Conservation (phyloP, 1,139 yeast genomes). For the Nakaseomyces glabratus region DNA sequence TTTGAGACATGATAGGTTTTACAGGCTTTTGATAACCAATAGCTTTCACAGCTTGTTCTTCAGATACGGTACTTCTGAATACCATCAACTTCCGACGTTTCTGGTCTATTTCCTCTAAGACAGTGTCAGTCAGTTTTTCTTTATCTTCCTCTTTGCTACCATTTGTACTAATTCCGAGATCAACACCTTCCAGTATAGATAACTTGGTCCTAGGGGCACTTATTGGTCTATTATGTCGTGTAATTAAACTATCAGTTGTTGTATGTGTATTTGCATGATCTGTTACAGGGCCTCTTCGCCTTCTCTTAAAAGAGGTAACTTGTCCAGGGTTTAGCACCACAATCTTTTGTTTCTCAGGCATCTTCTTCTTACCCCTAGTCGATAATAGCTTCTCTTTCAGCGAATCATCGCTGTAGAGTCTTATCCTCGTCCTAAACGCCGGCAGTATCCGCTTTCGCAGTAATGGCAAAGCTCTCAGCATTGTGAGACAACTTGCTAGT, state of each 20-base stretch:
- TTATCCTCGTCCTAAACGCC: too few species aligned
- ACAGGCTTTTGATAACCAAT: conserved; percentile 29
- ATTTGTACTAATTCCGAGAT: conserved; percentile 12
- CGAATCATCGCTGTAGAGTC: too few species aligned
- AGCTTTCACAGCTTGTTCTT: conserved; percentile 27
- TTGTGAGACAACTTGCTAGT: too few species aligned
- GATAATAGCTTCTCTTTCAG: too few species aligned
- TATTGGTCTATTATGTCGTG: conserved; percentile 4
- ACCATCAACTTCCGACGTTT: conserved; percentile 15
- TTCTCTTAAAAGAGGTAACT: conserved; percentile 24
- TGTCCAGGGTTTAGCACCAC: conserved; percentile 25
- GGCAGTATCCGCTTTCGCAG: too few species aligned
- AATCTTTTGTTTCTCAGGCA: conserved; percentile 22
- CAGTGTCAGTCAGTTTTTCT: background rate
- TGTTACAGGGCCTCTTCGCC: too few species aligned
- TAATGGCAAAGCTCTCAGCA: too few species aligned
- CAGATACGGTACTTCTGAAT: conserved; percentile 22
- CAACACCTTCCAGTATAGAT: conserved; percentile 26
- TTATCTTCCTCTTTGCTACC: background rate
- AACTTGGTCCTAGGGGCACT: conserved; percentile 8
- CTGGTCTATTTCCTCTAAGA: conserved; percentile 1
- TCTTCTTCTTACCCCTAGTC: conserved; percentile 21
- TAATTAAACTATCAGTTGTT: conserved; percentile 4
- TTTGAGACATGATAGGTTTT: conserved; percentile 21
- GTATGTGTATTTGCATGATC: too few species aligned